These are phyloP conservation scores for Soucietia sequanensis DNA, from an alignment of 805 yeast species.

Conservation along the genomic window DNA sequence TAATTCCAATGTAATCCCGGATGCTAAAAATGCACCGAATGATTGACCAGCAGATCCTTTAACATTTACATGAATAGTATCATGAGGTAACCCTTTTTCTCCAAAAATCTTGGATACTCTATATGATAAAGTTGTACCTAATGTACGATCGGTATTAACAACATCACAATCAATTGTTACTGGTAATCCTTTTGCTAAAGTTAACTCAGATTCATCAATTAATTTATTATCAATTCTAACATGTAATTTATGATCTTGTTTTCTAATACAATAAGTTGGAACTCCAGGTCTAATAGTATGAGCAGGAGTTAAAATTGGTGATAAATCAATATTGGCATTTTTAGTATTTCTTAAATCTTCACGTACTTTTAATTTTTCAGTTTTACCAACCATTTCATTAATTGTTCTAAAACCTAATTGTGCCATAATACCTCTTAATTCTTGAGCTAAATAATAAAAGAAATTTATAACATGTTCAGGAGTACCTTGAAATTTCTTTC, in stretches of 20 bases:
- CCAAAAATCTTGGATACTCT: constrained; percentile 92
- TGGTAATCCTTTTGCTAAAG: constrained; percentile 95
- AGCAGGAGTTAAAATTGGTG: constrained; percentile 95
- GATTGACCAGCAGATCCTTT: constrained; percentile 97
- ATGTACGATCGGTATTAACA: constrained; percentile 92
- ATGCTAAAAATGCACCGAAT: constrained; percentile 95
- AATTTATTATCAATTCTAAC: constrained; percentile 93
- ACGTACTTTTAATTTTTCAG: constrained; percentile 84
- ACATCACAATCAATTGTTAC: constrained; percentile 92
- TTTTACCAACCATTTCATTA: constrained; percentile 97
- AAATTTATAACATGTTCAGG: constrained; percentile 98
- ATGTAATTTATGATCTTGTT: constrained; percentile 92
- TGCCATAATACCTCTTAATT: constrained; percentile 91
- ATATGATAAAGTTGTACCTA: constrained; percentile 93
- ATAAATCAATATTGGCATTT: constrained; percentile 85
- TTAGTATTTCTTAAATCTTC: constrained; percentile 85
- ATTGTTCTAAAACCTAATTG: constrained; percentile 91
- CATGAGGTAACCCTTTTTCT: constrained; percentile 90
- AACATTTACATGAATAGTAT: constrained; percentile 89
- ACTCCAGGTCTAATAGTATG: constrained; percentile 96
- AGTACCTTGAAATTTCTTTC: constrained; percentile 91
- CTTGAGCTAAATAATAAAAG: constrained; percentile 92
- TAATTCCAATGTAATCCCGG: constrained; percentile 91
- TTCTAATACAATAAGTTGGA: constrained; percentile 86
- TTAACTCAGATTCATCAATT: constrained; percentile 92